Evolutionary conservation across 1,139 yeast genomes (phyloP).

Genomic region (Geotrichum klebahnii): DNA sequence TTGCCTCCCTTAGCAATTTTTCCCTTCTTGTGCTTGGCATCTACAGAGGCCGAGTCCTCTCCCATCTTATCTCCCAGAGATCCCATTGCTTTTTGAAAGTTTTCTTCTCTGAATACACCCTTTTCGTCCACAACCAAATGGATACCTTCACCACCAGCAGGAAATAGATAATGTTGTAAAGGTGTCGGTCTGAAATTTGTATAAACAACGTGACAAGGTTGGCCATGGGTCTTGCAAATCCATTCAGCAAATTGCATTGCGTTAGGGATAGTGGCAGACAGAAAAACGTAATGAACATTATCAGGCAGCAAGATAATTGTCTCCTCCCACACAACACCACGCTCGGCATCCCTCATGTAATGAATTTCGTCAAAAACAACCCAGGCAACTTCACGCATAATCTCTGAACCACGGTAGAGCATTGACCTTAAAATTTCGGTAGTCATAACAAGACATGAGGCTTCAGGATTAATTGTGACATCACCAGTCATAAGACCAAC

Average conservation of each 20-base stretch:
- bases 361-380: constrained; percentile 97
- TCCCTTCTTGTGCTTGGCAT: constrained; percentile 51
- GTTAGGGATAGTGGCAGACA: constrained; percentile 96
- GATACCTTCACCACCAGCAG: constrained; percentile 96
- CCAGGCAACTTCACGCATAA: constrained; percentile 94
- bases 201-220: constrained; percentile 97
- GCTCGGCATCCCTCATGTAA: constrained; percentile 90
- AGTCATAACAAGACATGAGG: constrained; percentile 94
- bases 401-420: constrained; percentile 94
- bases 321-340: constrained; percentile 99
- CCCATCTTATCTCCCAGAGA: constrained; percentile 78
- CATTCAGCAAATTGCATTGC: constrained; percentile 98
- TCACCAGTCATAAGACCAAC: constrained; percentile 97
- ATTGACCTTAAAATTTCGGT: constrained; percentile 92
- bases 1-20: constrained; percentile 88
- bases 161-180: constrained; percentile 91
- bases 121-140: constrained; percentile 97
- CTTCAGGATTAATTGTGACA: constrained; percentile 95
- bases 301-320: constrained; percentile 95
- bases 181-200: constrained; percentile 99
- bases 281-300: constrained; percentile 79
- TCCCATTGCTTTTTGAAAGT: constrained; percentile 97
- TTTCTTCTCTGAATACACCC: constrained; percentile 92
- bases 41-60: constrained; percentile 58
- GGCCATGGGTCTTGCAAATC: constrained; percentile 91